Conservation (phyloP, 495 filamentous ascomycete genomes). For the Thermochaetoides thermophila region DNA sequence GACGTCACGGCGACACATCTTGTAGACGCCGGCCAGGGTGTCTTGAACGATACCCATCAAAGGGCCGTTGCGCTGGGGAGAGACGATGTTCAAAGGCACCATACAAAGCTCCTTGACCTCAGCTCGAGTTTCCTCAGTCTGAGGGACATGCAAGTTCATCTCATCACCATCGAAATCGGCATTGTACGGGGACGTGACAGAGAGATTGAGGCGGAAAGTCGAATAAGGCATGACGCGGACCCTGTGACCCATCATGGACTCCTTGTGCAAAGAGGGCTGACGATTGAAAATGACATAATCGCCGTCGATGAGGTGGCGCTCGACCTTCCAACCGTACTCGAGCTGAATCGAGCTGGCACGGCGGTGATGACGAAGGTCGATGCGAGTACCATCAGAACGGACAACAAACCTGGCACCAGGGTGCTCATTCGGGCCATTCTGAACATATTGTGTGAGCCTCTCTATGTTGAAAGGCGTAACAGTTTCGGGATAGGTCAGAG, state of each 20-base stretch:
- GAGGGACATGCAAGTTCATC: constrained; percentile 97
- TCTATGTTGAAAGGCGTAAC: constrained; percentile 97
- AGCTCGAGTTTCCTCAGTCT: constrained; percentile 90
- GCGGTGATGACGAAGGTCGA: constrained; percentile 85
- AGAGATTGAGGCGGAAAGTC: constrained; percentile 92
- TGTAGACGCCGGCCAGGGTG: constrained; percentile 90
- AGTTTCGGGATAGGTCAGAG: constrained; percentile 88
- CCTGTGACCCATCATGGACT: constrained; percentile 99
- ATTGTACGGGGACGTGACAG: constrained; percentile 96
- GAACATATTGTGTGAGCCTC: constrained; percentile 73
- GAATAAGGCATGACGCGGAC: constrained; percentile 98
- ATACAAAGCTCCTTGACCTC: constrained; percentile 88
- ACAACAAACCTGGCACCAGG: constrained; percentile 94
- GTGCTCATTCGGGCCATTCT: constrained; percentile 86
- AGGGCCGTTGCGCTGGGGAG: constrained; percentile 88
- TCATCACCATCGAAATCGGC: constrained; percentile 99
- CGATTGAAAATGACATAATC: constrained; percentile 99
- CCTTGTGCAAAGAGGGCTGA: constrained; percentile 96
- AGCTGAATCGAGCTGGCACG: constrained; percentile 66
- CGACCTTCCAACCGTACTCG: constrained; percentile 96
- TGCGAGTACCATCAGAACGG: constrained; percentile 76
- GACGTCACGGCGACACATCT: constrained; percentile 82
- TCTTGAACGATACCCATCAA: constrained; percentile 99
- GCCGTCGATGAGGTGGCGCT: constrained; percentile 86
- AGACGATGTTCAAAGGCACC: constrained; percentile 95